Conservation (phyloP, 768 basidiomycete genomes). For the Russula earlei region DNA sequence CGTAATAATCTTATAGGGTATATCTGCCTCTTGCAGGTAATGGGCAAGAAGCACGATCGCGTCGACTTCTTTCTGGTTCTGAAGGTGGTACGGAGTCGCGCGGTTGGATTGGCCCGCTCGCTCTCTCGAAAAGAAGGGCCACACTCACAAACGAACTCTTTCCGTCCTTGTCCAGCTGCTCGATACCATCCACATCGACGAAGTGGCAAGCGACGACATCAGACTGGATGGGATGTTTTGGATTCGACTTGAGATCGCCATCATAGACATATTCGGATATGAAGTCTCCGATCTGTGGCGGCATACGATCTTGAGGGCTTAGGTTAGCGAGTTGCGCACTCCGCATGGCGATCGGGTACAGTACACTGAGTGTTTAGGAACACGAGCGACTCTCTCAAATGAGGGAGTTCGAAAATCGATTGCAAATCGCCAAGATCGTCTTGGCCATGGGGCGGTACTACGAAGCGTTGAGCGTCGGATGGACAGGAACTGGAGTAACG, state of each 20-base stretch:
- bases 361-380: conserved; percentile 72
- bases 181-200: conserved; percentile 44
- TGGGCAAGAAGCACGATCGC: conserved; percentile 48
- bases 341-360: conserved; percentile 20
- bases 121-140: neutral
- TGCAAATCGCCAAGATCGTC: conserved; percentile 54
- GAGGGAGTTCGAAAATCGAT: conserved; percentile 70
- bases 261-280: conserved; percentile 65
- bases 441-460: conserved; percentile 76
- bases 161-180: conserved; percentile 20
- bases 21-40: conserved; percentile 41
- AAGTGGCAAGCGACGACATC: conserved; percentile 48
- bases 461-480: neutral
- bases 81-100: neutral
- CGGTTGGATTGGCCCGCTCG: neutral
- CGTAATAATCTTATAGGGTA: conserved; percentile 59
- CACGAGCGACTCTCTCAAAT: conserved; percentile 39
- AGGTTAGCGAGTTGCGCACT: conserved; percentile 9
- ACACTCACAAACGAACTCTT: conserved; percentile 4
- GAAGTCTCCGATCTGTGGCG: conserved; percentile 64
- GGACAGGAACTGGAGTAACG: neutral
- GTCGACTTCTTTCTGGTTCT: conserved; percentile 56
- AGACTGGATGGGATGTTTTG: conserved; percentile 40
- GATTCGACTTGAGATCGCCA: conserved; percentile 43
- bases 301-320: conserved; percentile 63